Base-by-base conservation (phyloP, 2,329 filamentous ascomycete genomes). In the Trichoderma atroviride region DNA sequence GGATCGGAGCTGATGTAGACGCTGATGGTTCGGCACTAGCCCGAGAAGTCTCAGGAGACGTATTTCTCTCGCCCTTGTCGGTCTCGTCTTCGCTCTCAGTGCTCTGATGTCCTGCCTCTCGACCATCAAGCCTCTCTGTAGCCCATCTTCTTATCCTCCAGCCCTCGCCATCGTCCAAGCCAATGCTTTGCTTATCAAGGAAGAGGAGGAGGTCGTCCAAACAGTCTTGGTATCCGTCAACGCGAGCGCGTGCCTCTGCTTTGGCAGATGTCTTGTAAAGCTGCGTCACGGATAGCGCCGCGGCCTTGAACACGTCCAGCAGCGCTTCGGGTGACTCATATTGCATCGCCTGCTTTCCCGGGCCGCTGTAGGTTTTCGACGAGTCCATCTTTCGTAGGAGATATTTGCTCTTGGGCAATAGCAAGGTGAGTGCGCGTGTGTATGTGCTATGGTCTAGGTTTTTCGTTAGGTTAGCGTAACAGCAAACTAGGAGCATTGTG, bases 281-380 rank as follows among this genome's bases (percentile, higher is more conserved):
- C 76, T 96, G 97, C 59, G 96, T 98, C 68, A 98, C 94, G 6
- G 94, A 97, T 40, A 97, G 86, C 24, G 96, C 96, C 40, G 96
- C 96, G 19, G 92, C 89, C 80, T 94, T 96, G 86, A 99, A 99
- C 70, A 93, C 91, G 74, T 95, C 91, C 69, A 97, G 88, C 59
- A 97, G 88, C 77, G 89, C 86, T 76, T 90, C 88, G 22, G 87
- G 85, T 22, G 83, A 82, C 74, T 81, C 77, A 75, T 73, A 74
- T 56, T 76, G 76, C 53, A 74, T 70, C 64, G 75, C 70, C 68
- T 81, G 77, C 71, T 75, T 79, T 27, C 75, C 77, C 11, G 70
- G 56, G 27, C 73, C 71, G 22, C 72, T 69, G 57, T 76, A 65
- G 24, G 14, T 29, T 52, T 37, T 69, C 40, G 66, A 67, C 5